Conservation (phyloP, 2,329 filamentous ascomycete genomes). For the Talaromyces verruculosus region DNA sequence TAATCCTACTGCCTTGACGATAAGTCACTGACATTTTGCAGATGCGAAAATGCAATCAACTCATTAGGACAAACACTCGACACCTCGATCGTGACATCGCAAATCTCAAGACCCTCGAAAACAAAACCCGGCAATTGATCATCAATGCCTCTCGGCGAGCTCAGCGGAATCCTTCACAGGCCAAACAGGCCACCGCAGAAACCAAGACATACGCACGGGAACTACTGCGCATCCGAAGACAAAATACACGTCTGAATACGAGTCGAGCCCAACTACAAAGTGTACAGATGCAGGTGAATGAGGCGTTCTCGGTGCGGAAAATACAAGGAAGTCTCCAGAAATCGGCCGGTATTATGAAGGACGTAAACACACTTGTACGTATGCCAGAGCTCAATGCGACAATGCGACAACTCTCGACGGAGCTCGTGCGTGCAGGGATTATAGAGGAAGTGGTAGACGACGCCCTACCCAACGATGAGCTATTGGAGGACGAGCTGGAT, state of each 20-base stretch:
- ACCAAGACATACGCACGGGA: conserved; percentile 86
- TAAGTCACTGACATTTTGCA: conserved; percentile 42
- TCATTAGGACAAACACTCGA: conserved; percentile 86
- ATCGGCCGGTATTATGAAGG: conserved; percentile 92
- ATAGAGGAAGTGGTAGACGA: conserved; percentile 98
- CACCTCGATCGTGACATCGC: conserved; percentile 92
- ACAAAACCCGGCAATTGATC: conserved; percentile 82
- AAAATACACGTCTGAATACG: conserved; percentile 72
- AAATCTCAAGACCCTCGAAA: conserved; percentile 73
- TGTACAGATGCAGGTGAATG: conserved; percentile 96
- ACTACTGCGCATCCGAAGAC: conserved; percentile 77
- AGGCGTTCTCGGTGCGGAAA: conserved; percentile 91
- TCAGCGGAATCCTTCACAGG: conserved; percentile 74
- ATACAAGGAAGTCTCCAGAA: conserved; percentile 89
- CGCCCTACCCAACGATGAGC: conserved; percentile 70
- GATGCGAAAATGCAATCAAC: conserved; percentile 92
- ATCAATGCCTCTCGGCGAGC: conserved; percentile 77
- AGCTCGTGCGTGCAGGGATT: conserved; percentile 91
- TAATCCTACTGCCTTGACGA: conserved; percentile 4
- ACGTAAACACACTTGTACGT: conserved; percentile 82
- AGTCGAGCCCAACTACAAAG: conserved; percentile 88
- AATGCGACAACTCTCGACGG: conserved; percentile 82
- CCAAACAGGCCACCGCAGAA: conserved; percentile 76
- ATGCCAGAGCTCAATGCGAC: conserved; percentile 84
- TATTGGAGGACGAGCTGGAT: conserved; percentile 68